Conservation (phyloP, 768 basidiomycete genomes). For the Myochromella boudieri region DNA sequence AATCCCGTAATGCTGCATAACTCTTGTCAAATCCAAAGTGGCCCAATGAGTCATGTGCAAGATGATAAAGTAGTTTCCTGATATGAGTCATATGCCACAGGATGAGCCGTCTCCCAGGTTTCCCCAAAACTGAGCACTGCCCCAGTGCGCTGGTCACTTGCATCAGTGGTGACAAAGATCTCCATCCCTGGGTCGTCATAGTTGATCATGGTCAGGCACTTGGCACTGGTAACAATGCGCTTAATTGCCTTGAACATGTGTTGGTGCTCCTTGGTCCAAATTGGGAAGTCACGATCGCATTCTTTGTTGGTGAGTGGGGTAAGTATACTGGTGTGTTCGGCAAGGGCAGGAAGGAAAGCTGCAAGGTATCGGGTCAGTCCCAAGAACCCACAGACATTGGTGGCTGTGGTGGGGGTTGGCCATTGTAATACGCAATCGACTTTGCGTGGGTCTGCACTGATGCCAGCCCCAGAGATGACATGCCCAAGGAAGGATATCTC, state of each 20-base stretch:
- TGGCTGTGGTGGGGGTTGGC: conserved; percentile 16
- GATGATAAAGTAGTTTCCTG: too few relatives aligned
- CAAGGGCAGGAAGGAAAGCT: conserved; percentile 18
- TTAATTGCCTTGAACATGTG: neutral
- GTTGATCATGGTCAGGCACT: neutral
- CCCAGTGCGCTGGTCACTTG: neutral
- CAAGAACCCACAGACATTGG: conserved; percentile 9
- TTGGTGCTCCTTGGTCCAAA: neutral
- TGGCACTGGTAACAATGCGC: neutral
- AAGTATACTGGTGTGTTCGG: conserved; percentile 20
- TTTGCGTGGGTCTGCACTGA: neutral
- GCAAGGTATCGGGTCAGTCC: conserved; percentile 22
- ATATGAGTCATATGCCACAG: too few relatives aligned
- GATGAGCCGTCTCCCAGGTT: neutral
- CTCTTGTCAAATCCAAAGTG: too few relatives aligned
- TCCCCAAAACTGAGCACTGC: neutral
- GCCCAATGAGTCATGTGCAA: too few relatives aligned
- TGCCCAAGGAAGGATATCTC: conserved; percentile 7
- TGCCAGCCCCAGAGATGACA: neutral
- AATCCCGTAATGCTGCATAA: too few relatives aligned
- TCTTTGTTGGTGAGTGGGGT: conserved; percentile 18
- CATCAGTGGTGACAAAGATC: neutral
- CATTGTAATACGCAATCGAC: conserved; percentile 25
- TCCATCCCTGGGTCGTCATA: neutral
- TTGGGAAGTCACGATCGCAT: neutral